Conservation (phyloP, 2,329 filamentous ascomycete genomes). For the Fusarium sp. region DNA sequence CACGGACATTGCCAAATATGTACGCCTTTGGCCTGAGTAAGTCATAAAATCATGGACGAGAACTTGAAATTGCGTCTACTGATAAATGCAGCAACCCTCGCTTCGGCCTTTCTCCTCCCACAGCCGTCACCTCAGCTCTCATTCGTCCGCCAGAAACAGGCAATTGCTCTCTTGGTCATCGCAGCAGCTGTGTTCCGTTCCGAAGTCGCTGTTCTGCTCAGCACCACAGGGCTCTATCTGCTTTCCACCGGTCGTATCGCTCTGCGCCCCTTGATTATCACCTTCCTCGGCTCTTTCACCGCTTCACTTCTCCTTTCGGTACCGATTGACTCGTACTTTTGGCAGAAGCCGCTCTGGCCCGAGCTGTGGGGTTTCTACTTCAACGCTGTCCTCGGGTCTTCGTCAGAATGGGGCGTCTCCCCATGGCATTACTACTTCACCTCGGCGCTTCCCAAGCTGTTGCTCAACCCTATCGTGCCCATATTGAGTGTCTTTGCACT, state of each 20-base stretch:
- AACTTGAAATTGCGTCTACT: background rate
- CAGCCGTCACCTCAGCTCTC: conserved; percentile 48
- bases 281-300: conserved; percentile 74
- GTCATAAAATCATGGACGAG: conserved; percentile 51
- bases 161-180: conserved; percentile 81
- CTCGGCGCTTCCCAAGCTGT: conserved; percentile 82
- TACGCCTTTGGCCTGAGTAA: conserved; percentile 90
- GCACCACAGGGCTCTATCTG: conserved; percentile 74
- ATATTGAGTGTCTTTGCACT: conserved; percentile 68
- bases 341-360: conserved; percentile 89
- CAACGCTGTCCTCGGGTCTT: conserved; percentile 87
- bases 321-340: conserved; percentile 90
- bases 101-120: conserved; percentile 64
- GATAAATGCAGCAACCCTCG: conserved; percentile 70
- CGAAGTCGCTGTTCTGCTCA: conserved; percentile 86
- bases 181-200: conserved; percentile 89
- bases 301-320: conserved; percentile 78
- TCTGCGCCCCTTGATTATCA: conserved; percentile 70
- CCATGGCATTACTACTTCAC: conserved; percentile 90
- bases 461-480: conserved; percentile 81
- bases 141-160: conserved; percentile 68
- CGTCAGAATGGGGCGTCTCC: conserved; percentile 87
- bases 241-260: conserved; percentile 68
- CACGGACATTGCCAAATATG: conserved; percentile 93
- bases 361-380: conserved; percentile 91